Evolutionary conservation across 192 early-diverging fungal genomes (phyloP).

Genomic region (Funneliformis mosseae): DNA sequence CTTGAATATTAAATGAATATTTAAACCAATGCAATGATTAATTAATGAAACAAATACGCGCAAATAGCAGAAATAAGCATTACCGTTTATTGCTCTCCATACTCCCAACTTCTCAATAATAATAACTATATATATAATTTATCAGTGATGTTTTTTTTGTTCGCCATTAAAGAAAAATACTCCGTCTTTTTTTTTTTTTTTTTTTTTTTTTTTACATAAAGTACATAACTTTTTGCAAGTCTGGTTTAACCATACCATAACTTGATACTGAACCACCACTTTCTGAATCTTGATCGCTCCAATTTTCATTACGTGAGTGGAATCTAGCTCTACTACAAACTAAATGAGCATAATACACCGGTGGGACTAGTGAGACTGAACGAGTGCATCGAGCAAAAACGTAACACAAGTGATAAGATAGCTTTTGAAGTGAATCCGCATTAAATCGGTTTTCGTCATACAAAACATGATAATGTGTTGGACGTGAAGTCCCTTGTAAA

Average conservation of each 20-base stretch:
- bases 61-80: too few relatives aligned
- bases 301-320: conserved; percentile 69
- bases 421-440: conserved; percentile 60
- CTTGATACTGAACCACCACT: neutral
- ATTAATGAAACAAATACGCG: too few relatives aligned
- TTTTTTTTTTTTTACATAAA: neutral
- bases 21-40: too few relatives aligned
- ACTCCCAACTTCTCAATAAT: too few relatives aligned
- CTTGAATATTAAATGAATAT: too few relatives aligned
- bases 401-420: conserved; percentile 87
- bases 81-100: too few relatives aligned
- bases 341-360: conserved; percentile 49
- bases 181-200: too few relatives aligned
- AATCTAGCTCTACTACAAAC: conserved; percentile 52
- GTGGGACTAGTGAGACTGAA: conserved; percentile 67
- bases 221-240: neutral
- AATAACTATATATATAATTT: too few relatives aligned
- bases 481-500: conserved; percentile 86
- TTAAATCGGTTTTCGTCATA: conserved; percentile 49
- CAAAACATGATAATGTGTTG: conserved; percentile 87
- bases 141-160: too few relatives aligned
- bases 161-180: too few relatives aligned
- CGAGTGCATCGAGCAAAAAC: conserved; percentile 84
- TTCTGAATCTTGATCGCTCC: conserved; percentile 41
- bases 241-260: neutral